phyloP scores from a whole-genome alignment of 129 eudicot species.

The Silybum marianum region DNA sequence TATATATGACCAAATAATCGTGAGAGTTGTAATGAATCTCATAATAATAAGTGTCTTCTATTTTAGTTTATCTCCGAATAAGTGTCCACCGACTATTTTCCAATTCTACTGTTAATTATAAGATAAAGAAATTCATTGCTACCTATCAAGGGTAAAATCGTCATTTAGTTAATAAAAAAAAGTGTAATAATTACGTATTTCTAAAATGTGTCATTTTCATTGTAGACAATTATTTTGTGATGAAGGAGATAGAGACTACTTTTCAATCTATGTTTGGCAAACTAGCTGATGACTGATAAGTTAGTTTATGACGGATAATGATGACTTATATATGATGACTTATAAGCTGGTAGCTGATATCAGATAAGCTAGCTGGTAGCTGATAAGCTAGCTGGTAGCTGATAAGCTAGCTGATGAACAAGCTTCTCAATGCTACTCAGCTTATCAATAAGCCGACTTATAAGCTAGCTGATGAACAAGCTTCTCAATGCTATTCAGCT shows the following conservation, averaged over 20 bases:
- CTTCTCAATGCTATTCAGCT: too few species aligned
- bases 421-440: too few species aligned
- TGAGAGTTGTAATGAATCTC: background rate
- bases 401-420: too few species aligned
- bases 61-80: background rate
- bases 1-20: background rate
- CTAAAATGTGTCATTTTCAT: background rate
- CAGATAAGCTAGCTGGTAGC: too few species aligned
- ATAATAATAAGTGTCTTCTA: background rate
- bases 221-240: background rate
- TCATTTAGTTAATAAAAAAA: background rate
- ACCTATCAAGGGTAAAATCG: background rate
- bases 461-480: too few species aligned
- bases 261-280: too few species aligned
- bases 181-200: background rate
- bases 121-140: background rate
- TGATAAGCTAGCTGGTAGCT: too few species aligned
- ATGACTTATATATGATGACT: too few species aligned
- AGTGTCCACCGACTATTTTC: background rate
- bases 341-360: too few species aligned
- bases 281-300: too few species aligned
- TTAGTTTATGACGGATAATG: too few species aligned
- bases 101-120: background rate
- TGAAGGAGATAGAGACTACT: background rate
- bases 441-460: too few species aligned